phyloP scores from a whole-genome alignment of 345 rosid species.

The Limnanthes douglasii region DNA sequence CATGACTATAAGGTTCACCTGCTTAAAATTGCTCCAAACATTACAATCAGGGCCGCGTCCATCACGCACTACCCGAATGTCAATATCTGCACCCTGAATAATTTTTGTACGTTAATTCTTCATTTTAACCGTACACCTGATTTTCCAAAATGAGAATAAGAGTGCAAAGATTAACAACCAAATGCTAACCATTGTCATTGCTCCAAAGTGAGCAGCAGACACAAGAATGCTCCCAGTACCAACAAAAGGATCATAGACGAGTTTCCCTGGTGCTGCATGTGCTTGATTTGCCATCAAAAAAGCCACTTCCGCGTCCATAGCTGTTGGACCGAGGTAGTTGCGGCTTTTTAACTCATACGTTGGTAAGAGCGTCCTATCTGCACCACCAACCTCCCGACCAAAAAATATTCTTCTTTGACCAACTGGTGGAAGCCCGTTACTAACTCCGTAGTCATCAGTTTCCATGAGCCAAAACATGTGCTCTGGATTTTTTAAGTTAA shows the following conservation, averaged over 20 bases:
- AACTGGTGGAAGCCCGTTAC: conserved; percentile 86
- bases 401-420: conserved; percentile 58
- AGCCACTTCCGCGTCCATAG: conserved; percentile 99
- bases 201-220: conserved; percentile 88
- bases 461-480: conserved; percentile 81
- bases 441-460: conserved; percentile 57
- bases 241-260: conserved; percentile 88
- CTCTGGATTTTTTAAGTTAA: conserved; percentile 57
- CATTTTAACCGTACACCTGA: not conserved
- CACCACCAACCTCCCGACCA: conserved; percentile 81
- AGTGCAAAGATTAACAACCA: not conserved
- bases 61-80: conserved; percentile 88
- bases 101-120: conserved; percentile 8
- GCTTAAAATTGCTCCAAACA: conserved; percentile 98
- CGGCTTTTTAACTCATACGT: conserved; percentile 81
- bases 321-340: conserved; percentile 83
- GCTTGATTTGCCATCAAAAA: conserved; percentile 98
- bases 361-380: conserved; percentile 81
- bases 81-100: conserved; percentile 89
- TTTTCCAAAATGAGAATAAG: not conserved
- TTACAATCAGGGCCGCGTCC: conserved; percentile 97
- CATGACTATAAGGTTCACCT: conserved; percentile 24
- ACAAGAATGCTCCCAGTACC: conserved; percentile 97
- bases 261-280: conserved; percentile 57
- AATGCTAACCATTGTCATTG: conserved; percentile 65